Percentiles rank a stretch among this genome's conserved stretches.
These are phyloP conservation scores for Rhodotorula sp. DNA, from an alignment of 1,284 basidiomycete species.

Conservation along the genomic window DNA sequence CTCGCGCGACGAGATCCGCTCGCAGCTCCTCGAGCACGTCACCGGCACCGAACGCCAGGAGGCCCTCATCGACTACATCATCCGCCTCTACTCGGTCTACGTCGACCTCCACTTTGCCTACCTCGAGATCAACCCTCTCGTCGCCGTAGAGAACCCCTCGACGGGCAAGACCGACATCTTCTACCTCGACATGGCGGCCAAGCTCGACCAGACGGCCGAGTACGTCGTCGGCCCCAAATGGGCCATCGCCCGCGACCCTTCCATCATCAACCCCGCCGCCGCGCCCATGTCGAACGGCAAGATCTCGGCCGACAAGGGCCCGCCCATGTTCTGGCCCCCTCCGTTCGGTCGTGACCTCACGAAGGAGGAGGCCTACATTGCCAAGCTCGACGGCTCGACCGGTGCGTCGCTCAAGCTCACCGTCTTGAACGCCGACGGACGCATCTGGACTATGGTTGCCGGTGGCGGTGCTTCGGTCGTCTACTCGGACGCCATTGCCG, in stretches of 20 bases:
- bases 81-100: slow-evolving; percentile 94
- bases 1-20: slow-evolving; percentile 68
- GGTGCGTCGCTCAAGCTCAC: slow-evolving; percentile 98
- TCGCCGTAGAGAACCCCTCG: slow-evolving; percentile 88
- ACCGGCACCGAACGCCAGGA: slow-evolving; percentile 73
- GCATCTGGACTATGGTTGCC: slow-evolving; percentile 99
- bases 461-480: slow-evolving; percentile 76
- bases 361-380: slow-evolving; percentile 98
- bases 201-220: slow-evolving; percentile 98
- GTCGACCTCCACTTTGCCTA: slow-evolving; percentile 74
- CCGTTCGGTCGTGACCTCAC: slow-evolving; percentile 92
- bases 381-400: slow-evolving; percentile 94
- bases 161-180: slow-evolving; percentile 76
- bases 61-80: slow-evolving; percentile 86
- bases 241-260: slow-evolving; percentile 91
- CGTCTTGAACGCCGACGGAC: slow-evolving; percentile 89
- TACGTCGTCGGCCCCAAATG: slow-evolving; percentile 98
- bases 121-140: slow-evolving; percentile 98
- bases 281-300: slow-evolving; percentile 50
- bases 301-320: slow-evolving; percentile 85
- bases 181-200: slow-evolving; percentile 99
- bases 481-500: slow-evolving; percentile 88
- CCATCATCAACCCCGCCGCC: slow-evolving; percentile 61
- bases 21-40: slow-evolving; percentile 73
- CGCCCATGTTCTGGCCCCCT: slow-evolving; percentile 70